Percentiles rank a stretch among this genome's conserved stretches.
phyloP scores from a whole-genome alignment of 257 asterid genomes.

The Echium plantagineum region DNA sequence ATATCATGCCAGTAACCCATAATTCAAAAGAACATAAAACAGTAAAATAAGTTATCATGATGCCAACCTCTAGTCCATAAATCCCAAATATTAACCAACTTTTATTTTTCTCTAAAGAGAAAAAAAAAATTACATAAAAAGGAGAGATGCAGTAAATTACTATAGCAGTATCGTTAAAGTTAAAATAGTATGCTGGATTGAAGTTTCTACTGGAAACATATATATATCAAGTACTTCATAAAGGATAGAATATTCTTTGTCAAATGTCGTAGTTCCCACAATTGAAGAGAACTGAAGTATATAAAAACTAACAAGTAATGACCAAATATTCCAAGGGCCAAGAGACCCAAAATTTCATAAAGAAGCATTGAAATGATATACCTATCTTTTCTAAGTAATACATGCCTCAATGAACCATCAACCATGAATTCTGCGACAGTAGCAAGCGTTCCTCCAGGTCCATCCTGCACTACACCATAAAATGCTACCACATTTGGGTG shows the following conservation, averaged over 20 bases:
- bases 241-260: no score
- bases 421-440: conserved; percentile 19
- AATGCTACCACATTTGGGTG: conserved; percentile 21
- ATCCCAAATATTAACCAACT: background rate
- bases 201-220: no score
- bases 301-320: background rate
- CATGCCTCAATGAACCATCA: conserved; percentile 16
- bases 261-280: background rate
- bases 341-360: background rate
- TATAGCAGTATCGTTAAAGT: no score
- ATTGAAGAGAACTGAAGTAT: background rate
- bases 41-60: background rate
- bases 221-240: no score
- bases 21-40: background rate
- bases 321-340: background rate
- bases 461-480: conserved; percentile 19
- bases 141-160: background rate
- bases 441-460: conserved; percentile 15
- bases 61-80: background rate
- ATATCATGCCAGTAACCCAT: background rate
- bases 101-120: background rate
- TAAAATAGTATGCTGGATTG: no score
- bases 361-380: background rate
- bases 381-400: conserved; percentile 14
- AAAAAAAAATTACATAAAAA: no score